Base-by-base conservation (phyloP, 345 rosid genomes). In the Mallotus nudiflorus region DNA sequence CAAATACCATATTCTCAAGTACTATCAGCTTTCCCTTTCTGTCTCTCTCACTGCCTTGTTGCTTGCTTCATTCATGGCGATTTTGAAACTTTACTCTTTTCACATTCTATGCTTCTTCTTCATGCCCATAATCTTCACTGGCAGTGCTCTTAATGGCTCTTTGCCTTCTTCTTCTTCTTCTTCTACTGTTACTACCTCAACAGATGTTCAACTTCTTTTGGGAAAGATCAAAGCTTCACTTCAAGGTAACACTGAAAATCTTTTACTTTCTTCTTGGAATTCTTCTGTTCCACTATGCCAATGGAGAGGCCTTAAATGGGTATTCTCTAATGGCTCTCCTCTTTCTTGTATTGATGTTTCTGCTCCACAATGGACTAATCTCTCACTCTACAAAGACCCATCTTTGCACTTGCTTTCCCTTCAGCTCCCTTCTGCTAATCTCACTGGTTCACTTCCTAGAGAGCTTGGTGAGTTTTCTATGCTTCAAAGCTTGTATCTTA, bases 291-390 rank as follows among this genome's bases (percentile, higher is more conserved):
- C 99, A 0, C 81, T 95, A 9, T 95, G 99, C 69, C 97, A 92
- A 78, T 95, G 99, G 99, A 82, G 97, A 79, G 99, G 97, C 24
- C 91, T 95, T 68, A 87, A 92, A 80, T 95, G 99, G 99, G 92
- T 87, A 20, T 83, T 83, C 84, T 82, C 89, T 74, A 59, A 84
- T 74, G 96, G 94, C 29, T 70, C 84, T 76, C 79, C 86, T 42
- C 85, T 85, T 67, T 71, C 82, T 37, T 95, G 99, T 59, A 62
- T 42, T 16, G 90, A 87, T 71, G 66, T 85, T 67, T 84, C 90
- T 66, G 81, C 91, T 22, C 89, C 90, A 7, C 85, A 87, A 53
- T 86, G 92, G 97, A 68, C 92, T 15, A 90, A 85, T 73, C 57
- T 70, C 33, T 75, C 99, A 74, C 86, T 95, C 62, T 83, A 64